Base-by-base conservation (phyloP, 192 early-diverging fungal genomes). In the Linnemannia exigua region DNA sequence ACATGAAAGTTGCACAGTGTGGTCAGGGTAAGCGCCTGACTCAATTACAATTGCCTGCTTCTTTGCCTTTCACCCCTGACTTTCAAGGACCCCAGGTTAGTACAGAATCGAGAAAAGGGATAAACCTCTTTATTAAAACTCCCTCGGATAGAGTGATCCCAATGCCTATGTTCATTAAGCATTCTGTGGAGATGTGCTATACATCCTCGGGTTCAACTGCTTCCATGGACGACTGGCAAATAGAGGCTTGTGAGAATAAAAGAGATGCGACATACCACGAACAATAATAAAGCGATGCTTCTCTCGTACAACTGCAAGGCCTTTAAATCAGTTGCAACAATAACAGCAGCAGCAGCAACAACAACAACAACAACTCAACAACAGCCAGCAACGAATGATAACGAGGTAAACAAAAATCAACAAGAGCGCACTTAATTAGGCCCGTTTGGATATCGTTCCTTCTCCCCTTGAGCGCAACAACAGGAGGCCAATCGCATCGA, bases 121-220 rank as follows among this genome's bases (percentile, higher is more conserved):
- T 63, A 63, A 63, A 63, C 58, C 9, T 63, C 52, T 11, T 54
- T 7, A 19, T n/a, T n/a, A n/a, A n/a, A n/a, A 20, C 25, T 25
- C 58, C 9, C 58, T 31, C 28, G 28, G 58, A 25, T 6, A 54
- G 14, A 63, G 28, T 9, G 58, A 31, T 31, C 9, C 28, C 25
- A 31, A 3, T 63, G 58, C 58, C 58, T 31, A 63, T 63, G 58
- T 63, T 15, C 58, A 63, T 63, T 63, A 63, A 63, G 58, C 58
- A 63, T 63, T 63, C 14, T 63, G 58, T 31, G 58, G 58, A 63
- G 58, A 63, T 63, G 58, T 28, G 58, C 25, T 31, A 12, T 22
- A n/a, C 25, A 28, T 25, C 58, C 58, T 63, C 58, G 58, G 58
- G 11, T 63, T 63, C 28, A n/a, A 28, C 11, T 15, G 31, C 58